phyloP scores from a whole-genome alignment of 2,329 filamentous ascomycete genomes.

The Pestalotiopsis sp. region DNA sequence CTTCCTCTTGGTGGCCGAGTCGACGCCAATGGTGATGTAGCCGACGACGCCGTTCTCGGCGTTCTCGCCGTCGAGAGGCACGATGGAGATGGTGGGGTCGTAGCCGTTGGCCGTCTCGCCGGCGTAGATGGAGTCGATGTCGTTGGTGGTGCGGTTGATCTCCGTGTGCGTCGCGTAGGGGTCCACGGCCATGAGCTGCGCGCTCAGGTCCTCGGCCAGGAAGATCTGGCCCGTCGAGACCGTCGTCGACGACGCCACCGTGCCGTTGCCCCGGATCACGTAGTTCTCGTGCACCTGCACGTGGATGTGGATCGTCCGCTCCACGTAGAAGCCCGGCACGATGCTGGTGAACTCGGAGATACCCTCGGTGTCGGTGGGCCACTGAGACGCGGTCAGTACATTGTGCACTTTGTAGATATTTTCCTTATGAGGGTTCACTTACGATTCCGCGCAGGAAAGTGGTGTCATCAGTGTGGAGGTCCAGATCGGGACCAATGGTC shows the following conservation, averaged over 20 bases:
- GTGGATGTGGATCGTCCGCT: conserved; percentile 26
- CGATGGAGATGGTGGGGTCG: conserved; percentile 32
- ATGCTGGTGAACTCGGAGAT: conserved; percentile 29
- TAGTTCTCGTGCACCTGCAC: conserved; percentile 21
- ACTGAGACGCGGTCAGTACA: conserved; percentile 11
- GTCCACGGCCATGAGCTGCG: conserved; percentile 35
- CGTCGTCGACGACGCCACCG: conserved; percentile 19
- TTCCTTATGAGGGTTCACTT: not conserved
- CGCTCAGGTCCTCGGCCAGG: conserved; percentile 19
- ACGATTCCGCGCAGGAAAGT: conserved; percentile 30
- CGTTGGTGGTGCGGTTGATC: conserved; percentile 39
- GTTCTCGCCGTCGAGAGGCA: conserved; percentile 36
- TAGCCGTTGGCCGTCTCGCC: conserved; percentile 26
- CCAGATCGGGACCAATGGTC: conserved; percentile 23
- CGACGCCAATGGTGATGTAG: conserved; percentile 38
- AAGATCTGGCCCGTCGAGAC: conserved; percentile 21
- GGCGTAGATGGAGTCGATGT: conserved; percentile 22
- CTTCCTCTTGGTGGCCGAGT: conserved; percentile 21
- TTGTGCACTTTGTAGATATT: not conserved
- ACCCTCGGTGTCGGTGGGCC: conserved; percentile 29
- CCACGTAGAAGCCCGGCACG: conserved; percentile 26
- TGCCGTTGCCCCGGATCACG: conserved; percentile 21
- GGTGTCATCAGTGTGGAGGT: conserved; percentile 31
- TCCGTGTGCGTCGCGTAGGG: conserved; percentile 35
- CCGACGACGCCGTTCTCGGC: conserved; percentile 37